Evolutionary conservation across 768 basidiomycete species (phyloP).

Genomic region (Auriscalpium microsporum): DNA sequence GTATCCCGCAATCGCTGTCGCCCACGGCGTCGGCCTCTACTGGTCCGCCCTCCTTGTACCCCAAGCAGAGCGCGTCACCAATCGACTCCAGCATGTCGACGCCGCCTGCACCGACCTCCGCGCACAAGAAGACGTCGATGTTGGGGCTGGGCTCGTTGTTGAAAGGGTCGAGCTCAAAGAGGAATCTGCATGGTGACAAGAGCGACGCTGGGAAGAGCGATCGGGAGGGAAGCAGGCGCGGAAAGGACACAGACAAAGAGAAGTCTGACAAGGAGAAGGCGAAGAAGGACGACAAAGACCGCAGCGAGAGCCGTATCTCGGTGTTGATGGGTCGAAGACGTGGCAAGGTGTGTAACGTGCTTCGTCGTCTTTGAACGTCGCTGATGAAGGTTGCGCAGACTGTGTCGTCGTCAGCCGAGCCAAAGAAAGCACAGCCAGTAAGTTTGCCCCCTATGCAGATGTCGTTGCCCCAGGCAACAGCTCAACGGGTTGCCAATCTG

Average conservation of each 20-base stretch:
- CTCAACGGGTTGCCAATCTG: slow-evolving; percentile 77
- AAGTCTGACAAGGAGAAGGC: slow-evolving; percentile 42
- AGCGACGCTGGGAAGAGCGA: slow-evolving; percentile 32
- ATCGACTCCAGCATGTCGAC: slow-evolving; percentile 47
- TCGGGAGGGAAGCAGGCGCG: slow-evolving; percentile 40
- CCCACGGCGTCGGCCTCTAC: slow-evolving; percentile 34
- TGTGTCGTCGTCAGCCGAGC: slow-evolving; percentile 68
- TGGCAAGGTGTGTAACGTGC: slow-evolving; percentile 62
- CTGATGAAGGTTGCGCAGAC: slow-evolving; percentile 41
- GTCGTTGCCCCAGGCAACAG: slow-evolving; percentile 68
- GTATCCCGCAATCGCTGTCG: slow-evolving; percentile 32
- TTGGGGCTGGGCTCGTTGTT: slow-evolving; percentile 77
- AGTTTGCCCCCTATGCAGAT: slow-evolving; percentile 88
- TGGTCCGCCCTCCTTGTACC: slow-evolving; percentile 31
- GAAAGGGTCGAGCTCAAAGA: slow-evolving; percentile 74
- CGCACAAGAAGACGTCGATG: slow-evolving; percentile 76
- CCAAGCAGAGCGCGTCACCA: slow-evolving; percentile 38
- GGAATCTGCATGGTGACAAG: slow-evolving; percentile 63
- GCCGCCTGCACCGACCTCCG: slow-evolving; percentile 46
- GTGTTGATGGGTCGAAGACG: slow-evolving; percentile 81
- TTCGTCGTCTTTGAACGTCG: neutral
- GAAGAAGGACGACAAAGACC: slow-evolving; percentile 74
- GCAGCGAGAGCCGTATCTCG: slow-evolving; percentile 86
- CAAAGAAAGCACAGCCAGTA: slow-evolving; percentile 58
- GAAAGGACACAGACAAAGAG: slow-evolving; percentile 43